Evolutionary conservation across 805 yeast species (phyloP).

Genomic region (Nakazawaea pomicola): DNA sequence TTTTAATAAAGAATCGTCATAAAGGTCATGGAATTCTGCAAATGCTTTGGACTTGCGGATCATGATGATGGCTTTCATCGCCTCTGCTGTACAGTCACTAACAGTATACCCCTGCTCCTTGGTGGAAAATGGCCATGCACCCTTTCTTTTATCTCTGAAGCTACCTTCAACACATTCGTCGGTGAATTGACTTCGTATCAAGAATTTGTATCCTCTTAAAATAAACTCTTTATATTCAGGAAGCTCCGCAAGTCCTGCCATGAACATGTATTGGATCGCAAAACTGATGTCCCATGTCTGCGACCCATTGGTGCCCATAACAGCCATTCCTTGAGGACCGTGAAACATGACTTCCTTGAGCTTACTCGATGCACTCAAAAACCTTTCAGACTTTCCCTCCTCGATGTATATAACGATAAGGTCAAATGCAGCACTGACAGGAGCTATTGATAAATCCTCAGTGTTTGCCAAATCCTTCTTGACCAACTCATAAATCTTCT

Average conservation of each 20-base stretch:
- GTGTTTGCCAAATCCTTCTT: slow-evolving; percentile 76
- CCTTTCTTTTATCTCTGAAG: slow-evolving; percentile 76
- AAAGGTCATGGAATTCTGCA: slow-evolving; percentile 30
- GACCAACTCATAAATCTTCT: slow-evolving; percentile 55
- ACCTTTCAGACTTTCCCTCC: slow-evolving; percentile 66
- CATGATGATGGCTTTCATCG: slow-evolving; percentile 90
- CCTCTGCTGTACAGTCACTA: slow-evolving; percentile 95
- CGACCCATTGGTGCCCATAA: slow-evolving; percentile 96
- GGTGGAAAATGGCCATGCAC: slow-evolving; percentile 96
- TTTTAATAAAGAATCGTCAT: slow-evolving; percentile 48
- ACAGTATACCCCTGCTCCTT: slow-evolving; percentile 96
- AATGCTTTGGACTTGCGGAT: slow-evolving; percentile 63
- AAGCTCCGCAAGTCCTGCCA: slow-evolving; percentile 70
- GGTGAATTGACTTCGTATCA: slow-evolving; percentile 80
- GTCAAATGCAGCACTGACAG: slow-evolving; percentile 84
- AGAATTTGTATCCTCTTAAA: slow-evolving; percentile 60
- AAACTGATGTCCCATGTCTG: slow-evolving; percentile 98
- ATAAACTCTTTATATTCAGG: slow-evolving; percentile 64
- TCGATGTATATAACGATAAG: slow-evolving; percentile 64
- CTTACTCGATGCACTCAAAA: slow-evolving; percentile 48
- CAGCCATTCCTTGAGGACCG: slow-evolving; percentile 87
- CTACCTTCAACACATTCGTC: slow-evolving; percentile 73
- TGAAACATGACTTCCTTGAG: slow-evolving; percentile 75
- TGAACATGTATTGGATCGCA: slow-evolving; percentile 75
- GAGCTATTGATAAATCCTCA: slow-evolving; percentile 82